Evolutionary conservation across 495 filamentous ascomycete genomes (phyloP).

Genomic region (Apodospora peruviana): DNA sequence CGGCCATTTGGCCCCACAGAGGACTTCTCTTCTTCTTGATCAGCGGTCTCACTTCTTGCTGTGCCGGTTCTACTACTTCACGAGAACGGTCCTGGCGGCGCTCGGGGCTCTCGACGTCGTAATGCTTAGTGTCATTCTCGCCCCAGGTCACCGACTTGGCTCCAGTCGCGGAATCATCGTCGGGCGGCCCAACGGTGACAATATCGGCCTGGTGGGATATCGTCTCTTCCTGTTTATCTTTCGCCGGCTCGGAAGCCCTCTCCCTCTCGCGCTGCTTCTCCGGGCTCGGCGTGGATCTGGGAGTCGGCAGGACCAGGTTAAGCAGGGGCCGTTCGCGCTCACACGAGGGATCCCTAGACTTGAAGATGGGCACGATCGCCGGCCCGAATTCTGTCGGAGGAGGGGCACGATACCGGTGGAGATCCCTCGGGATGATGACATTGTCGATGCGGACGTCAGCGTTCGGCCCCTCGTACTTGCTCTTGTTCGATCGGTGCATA

Average conservation of each 20-base stretch:
- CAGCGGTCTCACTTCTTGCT: conserved; percentile 5
- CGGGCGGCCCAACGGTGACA: conserved; percentile 8
- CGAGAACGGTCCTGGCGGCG: conserved; percentile 14
- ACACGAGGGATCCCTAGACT: conserved; percentile 39
- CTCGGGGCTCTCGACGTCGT: conserved; percentile 52
- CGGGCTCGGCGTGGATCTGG: conserved; percentile 36
- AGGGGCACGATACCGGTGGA: conserved; percentile 21
- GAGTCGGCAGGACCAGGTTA: conserved; percentile 48
- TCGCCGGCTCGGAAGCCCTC: conserved; percentile 5
- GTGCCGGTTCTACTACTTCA: background rate
- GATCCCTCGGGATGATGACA: conserved; percentile 34
- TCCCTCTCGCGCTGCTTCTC: conserved; percentile 26
- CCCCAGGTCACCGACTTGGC: conserved; percentile 54
- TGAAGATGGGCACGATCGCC: conserved; percentile 26
- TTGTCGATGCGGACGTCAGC: conserved; percentile 51
- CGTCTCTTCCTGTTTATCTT: conserved; percentile 10
- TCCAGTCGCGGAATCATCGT: background rate
- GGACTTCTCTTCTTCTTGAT: conserved; percentile 25
- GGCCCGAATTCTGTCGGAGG: background rate
- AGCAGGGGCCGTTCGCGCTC: conserved; percentile 47
- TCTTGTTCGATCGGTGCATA: conserved; percentile 36
- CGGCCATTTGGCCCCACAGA: conserved; percentile 37
- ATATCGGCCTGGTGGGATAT: background rate
- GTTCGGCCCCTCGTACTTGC: conserved; percentile 47
- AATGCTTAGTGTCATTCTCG: conserved; percentile 55